Conservation (phyloP, 305 asterid genomes). For the Plantago rigida region DNA sequence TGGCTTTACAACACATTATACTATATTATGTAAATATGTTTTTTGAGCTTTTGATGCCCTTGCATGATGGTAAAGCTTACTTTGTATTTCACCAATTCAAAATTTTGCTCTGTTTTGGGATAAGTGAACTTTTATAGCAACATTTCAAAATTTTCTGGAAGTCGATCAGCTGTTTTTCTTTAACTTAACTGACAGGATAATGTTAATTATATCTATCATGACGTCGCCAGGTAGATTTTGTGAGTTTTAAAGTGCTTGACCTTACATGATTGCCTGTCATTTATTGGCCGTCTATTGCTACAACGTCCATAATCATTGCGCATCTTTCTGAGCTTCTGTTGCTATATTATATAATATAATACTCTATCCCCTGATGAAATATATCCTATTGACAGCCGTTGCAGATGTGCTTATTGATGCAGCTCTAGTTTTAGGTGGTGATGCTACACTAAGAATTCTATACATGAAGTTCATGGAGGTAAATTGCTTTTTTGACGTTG, state of each 20-base stretch:
- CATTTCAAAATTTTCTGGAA: background rate
- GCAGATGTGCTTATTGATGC: conserved; percentile 96
- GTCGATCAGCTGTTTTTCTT: background rate
- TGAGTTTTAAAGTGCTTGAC: background rate
- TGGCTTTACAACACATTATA: no score
- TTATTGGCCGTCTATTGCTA: conserved; percentile 2
- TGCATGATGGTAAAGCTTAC: no score
- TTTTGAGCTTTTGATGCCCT: no score
- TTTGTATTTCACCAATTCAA: background rate
- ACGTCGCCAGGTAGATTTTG: background rate
- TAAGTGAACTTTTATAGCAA: background rate
- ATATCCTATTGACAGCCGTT: conserved; percentile 64
- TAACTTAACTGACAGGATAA: conserved; percentile 2
- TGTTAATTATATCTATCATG: background rate
- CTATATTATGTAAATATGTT: no score
- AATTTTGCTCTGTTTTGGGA: conserved; percentile 2
- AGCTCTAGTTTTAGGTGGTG: conserved; percentile 91
- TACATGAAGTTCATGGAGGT: conserved; percentile 92
- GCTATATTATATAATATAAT: conserved; percentile 17
- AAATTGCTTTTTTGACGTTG: conserved; percentile 26
- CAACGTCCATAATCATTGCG: conserved; percentile 7
- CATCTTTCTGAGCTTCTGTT: conserved; percentile 15
- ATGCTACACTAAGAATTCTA: conserved; percentile 71
- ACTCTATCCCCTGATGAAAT: conserved; percentile 28
- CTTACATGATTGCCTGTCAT: conserved; percentile 11